Evolutionary conservation across 1,284 basidiomycete species (phyloP).

Genomic region (Puccinia coronata): DNA sequence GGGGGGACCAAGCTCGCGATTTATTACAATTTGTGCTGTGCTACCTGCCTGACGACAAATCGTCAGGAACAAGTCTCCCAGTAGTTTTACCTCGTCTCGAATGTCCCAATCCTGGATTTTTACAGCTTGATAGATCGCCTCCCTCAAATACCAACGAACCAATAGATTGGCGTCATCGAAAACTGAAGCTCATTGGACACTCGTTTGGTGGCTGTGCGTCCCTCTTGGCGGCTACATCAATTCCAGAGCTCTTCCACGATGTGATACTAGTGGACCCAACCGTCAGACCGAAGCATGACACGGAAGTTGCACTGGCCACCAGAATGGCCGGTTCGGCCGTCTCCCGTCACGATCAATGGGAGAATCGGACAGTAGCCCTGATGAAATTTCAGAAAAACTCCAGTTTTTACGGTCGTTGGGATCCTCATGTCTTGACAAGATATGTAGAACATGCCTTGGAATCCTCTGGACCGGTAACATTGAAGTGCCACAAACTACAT

Average conservation of each 20-base stretch:
- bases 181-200: slow-evolving; percentile 8
- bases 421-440: slow-evolving; percentile 67
- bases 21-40: slow-evolving; percentile 69
- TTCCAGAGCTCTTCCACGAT: slow-evolving; percentile 71
- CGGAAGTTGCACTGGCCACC: slow-evolving; percentile 15
- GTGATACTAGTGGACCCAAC: slow-evolving; percentile 80
- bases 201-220: slow-evolving; percentile 49
- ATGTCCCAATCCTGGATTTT: slow-evolving; percentile 58
- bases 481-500: slow-evolving; percentile 55
- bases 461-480: slow-evolving; percentile 48
- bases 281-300: slow-evolving; percentile 61
- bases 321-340: slow-evolving; percentile 54
- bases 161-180: slow-evolving; percentile 4
- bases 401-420: slow-evolving; percentile 72
- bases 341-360: slow-evolving; percentile 66
- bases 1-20: slow-evolving; percentile 71
- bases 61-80: slow-evolving; percentile 55
- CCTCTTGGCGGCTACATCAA: slow-evolving; percentile 66
- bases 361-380: slow-evolving; percentile 69
- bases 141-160: slow-evolving; percentile 70
- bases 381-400: slow-evolving; percentile 64
- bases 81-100: slow-evolving; percentile 61
- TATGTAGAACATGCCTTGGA: slow-evolving; percentile 70
- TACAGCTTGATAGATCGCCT: slow-evolving; percentile 78
- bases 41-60: slow-evolving; percentile 64